These are phyloP conservation scores for Populus simonii DNA, from an alignment of 345 rosid species.

Conservation along the genomic window DNA sequence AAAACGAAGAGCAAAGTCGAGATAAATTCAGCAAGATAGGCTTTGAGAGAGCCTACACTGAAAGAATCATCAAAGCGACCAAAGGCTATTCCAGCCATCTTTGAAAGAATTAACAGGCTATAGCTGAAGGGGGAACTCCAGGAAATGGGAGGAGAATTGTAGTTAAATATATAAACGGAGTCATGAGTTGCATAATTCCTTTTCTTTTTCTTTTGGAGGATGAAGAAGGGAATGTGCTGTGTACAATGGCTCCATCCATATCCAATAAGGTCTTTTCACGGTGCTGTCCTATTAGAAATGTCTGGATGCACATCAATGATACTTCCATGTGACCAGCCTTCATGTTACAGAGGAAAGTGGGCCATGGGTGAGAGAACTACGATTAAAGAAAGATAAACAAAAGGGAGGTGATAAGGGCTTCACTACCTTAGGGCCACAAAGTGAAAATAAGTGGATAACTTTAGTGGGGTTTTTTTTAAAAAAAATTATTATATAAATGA, in stretches of 20 bases:
- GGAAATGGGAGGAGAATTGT: not conserved
- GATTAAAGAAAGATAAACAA: conserved; percentile 1
- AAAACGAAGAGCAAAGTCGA: conserved; percentile 91
- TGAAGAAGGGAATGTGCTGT: not conserved
- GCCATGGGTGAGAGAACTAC: not conserved
- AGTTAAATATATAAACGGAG: not conserved
- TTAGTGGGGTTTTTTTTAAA: not conserved
- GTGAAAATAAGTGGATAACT: conserved; percentile 19
- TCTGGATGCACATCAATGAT: conserved; percentile 49
- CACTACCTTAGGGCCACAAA: conserved; percentile 31
- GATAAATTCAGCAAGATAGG: conserved; percentile 90
- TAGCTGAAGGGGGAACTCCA: not conserved
- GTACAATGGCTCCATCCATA: conserved; percentile 12
- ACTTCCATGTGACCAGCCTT: conserved; percentile 29
- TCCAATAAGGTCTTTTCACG: conserved; percentile 13
- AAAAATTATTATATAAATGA: too few species aligned
- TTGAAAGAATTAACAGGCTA: not conserved
- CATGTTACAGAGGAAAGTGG: not conserved
- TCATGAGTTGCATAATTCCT: not conserved
- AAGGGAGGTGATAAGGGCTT: not conserved
- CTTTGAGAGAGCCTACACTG: conserved; percentile 70
- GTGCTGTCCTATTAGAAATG: conserved; percentile 31
- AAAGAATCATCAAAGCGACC: conserved; percentile 85
- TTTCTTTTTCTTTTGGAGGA: not conserved
- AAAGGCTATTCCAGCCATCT: conserved; percentile 56